Evolutionary conservation across 2,329 filamentous ascomycete species (phyloP).

Genomic region (Aspergillus persii): DNA sequence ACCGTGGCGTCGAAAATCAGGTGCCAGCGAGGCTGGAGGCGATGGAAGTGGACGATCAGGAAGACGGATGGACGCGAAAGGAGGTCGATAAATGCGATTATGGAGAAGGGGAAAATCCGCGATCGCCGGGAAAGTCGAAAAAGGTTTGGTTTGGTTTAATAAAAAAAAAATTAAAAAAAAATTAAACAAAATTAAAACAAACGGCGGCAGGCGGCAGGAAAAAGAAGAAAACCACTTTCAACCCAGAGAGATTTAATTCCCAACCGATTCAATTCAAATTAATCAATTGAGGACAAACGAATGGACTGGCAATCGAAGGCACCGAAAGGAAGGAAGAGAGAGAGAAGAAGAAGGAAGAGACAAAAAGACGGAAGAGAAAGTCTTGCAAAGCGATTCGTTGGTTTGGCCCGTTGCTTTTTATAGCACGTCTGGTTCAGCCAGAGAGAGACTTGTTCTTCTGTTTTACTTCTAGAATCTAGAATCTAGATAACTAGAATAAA

Average conservation of each 20-base stretch:
- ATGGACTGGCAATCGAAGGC: neutral
- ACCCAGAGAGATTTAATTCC: neutral
- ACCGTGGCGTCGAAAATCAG: neutral
- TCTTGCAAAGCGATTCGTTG: neutral
- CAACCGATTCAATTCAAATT: neutral
- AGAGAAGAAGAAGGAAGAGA: neutral
- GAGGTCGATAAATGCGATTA: slow-evolving; percentile 5
- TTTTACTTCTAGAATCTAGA: too few relatives aligned
- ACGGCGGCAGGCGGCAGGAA: slow-evolving; percentile 9
- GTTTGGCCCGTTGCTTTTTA: slow-evolving; percentile 13
- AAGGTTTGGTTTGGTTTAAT: neutral
- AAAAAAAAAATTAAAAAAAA: neutral
- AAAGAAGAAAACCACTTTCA: neutral
- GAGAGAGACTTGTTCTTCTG: neutral
- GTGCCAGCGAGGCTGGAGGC: neutral
- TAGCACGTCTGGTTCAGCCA: neutral
- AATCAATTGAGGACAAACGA: slow-evolving; percentile 1
- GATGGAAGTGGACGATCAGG: neutral
- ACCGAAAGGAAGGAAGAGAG: neutral
- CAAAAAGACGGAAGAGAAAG: neutral
- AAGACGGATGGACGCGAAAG: neutral
- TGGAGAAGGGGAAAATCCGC: slow-evolving; percentile 13
- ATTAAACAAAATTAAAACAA: neutral
- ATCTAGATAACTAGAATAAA: too few relatives aligned
- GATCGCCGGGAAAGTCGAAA: slow-evolving; percentile 13